Conservation (phyloP, 129 eudicot species). For the Artemisia tridentata region DNA sequence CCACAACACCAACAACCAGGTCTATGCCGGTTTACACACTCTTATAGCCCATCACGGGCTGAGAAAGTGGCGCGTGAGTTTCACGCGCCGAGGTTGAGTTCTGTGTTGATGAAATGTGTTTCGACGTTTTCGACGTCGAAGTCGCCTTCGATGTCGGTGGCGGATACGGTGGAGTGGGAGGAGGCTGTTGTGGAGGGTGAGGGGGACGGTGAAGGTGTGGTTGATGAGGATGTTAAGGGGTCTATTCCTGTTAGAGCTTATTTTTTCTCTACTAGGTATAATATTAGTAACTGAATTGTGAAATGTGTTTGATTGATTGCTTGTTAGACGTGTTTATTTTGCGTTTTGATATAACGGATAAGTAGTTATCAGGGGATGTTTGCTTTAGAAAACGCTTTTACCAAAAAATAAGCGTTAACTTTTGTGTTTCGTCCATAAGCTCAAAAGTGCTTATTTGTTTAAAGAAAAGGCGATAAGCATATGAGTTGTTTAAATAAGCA, state of each 20-base stretch:
- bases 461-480: too few relatives aligned
- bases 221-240: slow-evolving; percentile 47
- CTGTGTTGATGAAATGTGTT: slow-evolving; percentile 34
- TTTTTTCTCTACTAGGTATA: slow-evolving; percentile 91
- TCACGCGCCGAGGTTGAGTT: slow-evolving; percentile 13
- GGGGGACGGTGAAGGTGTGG: slow-evolving; percentile 25
- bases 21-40: slow-evolving; percentile 19
- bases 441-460: too few relatives aligned
- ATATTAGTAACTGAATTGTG: not conserved
- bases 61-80: slow-evolving; percentile 23
- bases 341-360: not conserved
- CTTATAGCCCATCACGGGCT: slow-evolving; percentile 21
- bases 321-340: not conserved
- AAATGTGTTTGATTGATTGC: not conserved
- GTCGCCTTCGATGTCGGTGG: slow-evolving; percentile 15
- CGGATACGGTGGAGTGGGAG: slow-evolving; percentile 48
- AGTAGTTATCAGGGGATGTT: not conserved
- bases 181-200: slow-evolving; percentile 30
- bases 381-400: too few relatives aligned
- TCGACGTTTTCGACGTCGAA: slow-evolving; percentile 37
- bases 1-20: not conserved
- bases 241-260: slow-evolving; percentile 82
- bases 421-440: too few relatives aligned
- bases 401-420: too few relatives aligned
- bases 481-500: too few relatives aligned